These are phyloP conservation scores for Trichoderma asperellum DNA, from an alignment of 2,329 filamentous ascomycete genomes.

Conservation along the genomic window DNA sequence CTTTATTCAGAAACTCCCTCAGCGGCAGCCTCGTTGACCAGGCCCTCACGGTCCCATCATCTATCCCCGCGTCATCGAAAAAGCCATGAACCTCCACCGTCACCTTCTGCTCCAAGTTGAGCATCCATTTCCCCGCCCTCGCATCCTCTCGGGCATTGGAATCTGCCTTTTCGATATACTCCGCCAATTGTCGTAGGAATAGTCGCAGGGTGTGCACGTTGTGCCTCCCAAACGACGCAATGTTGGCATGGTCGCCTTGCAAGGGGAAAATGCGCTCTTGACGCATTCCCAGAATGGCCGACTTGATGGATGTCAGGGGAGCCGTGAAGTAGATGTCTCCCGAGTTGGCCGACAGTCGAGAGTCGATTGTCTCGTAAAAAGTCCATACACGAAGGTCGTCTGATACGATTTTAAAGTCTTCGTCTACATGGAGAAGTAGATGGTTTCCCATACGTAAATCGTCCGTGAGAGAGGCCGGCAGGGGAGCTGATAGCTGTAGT, in stretches of 20 bases:
- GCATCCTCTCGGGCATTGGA: conserved; percentile 36
- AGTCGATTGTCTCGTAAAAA: conserved; percentile 66
- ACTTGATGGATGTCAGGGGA: conserved; percentile 62
- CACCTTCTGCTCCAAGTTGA: conserved; percentile 57
- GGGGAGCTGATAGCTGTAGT: conserved; percentile 54
- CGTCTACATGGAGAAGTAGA: conserved; percentile 54
- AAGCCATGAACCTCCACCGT: conserved; percentile 62
- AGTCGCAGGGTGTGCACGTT: conserved; percentile 54
- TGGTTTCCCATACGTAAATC: conserved; percentile 56
- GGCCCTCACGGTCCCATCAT: conserved; percentile 47
- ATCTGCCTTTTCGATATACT: conserved; percentile 42
- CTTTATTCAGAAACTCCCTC: conserved; percentile 58
- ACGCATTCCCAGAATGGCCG: conserved; percentile 54
- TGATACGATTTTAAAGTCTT: conserved; percentile 59
- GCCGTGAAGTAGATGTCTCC: conserved; percentile 61
- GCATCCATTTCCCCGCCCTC: conserved; percentile 45
- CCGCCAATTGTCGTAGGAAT: conserved; percentile 43
- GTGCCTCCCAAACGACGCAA: conserved; percentile 56
- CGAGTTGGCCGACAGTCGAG: conserved; percentile 53
- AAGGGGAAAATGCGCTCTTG: conserved; percentile 57
- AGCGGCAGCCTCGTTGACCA: conserved; percentile 58
- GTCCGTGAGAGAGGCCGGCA: conserved; percentile 55
- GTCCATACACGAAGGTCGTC: conserved; percentile 65
- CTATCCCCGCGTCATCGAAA: conserved; percentile 48
- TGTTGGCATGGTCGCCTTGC: conserved; percentile 59